These are phyloP conservation scores for Scutellaria minor DNA, from an alignment of 257 asterid species.

Conservation along the genomic window DNA sequence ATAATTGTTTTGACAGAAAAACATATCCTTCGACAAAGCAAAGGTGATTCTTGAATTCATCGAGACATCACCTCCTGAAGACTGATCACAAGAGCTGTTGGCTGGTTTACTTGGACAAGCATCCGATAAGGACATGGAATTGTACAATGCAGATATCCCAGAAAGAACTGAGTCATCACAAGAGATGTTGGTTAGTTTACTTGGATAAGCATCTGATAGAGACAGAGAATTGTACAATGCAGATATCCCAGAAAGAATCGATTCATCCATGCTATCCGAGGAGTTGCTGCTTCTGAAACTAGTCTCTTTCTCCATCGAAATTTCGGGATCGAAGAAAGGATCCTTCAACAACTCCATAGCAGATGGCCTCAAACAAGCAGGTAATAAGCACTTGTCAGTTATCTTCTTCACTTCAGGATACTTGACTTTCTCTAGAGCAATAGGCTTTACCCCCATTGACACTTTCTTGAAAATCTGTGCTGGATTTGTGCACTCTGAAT, in stretches of 20 bases:
- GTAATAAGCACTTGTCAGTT: conserved; percentile 49
- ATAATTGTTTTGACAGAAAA: too few species aligned
- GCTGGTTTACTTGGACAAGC: too few species aligned
- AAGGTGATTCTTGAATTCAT: conserved; percentile 38
- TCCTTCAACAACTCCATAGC: conserved; percentile 54
- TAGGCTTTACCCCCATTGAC: conserved; percentile 43
- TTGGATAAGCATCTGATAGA: background rate
- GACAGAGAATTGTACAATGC: conserved; percentile 28
- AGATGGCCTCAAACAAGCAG: conserved; percentile 51
- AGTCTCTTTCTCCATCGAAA: too few species aligned
- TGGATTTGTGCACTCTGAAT: conserved; percentile 43
- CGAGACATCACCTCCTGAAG: conserved; percentile 25
- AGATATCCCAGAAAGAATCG: conserved; percentile 12
- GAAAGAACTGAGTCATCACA: too few species aligned
- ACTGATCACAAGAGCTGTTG: too few species aligned
- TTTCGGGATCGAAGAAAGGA: conserved; percentile 44
- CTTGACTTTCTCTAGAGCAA: conserved; percentile 38
- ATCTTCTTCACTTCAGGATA: conserved; percentile 46
- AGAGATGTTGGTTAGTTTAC: too few species aligned
- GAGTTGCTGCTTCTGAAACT: too few species aligned
- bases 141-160: too few species aligned
- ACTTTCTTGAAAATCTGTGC: conserved; percentile 52
- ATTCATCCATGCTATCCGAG: background rate
- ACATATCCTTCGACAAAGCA: conserved; percentile 23
- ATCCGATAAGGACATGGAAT: too few species aligned